Evolutionary conservation across 441 rosid genomes (phyloP).

Genomic region (Corymbia calophylla): DNA sequence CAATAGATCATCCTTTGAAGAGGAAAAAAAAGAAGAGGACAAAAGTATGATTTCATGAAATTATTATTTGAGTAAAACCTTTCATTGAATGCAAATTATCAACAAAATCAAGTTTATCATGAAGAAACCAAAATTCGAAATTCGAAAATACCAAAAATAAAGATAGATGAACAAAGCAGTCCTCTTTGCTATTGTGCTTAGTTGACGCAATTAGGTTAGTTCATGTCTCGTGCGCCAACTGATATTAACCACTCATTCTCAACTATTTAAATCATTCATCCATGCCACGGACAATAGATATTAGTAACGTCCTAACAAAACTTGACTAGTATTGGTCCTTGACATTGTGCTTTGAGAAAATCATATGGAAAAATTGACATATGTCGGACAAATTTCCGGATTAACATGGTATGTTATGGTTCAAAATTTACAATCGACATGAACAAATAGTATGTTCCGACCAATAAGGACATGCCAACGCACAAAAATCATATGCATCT

Average conservation of each 20-base stretch:
- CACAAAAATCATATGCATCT: background rate
- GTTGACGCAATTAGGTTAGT: background rate
- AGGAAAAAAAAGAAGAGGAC: background rate
- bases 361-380: background rate
- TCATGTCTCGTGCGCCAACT: background rate
- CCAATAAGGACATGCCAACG: background rate
- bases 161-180: background rate
- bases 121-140: background rate
- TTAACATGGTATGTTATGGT: background rate
- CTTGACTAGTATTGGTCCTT: background rate
- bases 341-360: background rate
- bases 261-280: background rate
- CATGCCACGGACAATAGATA: accelerated
- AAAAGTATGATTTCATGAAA: background rate
- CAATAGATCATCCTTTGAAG: background rate
- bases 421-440: background rate
- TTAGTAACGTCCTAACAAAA: background rate
- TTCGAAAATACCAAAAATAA: background rate
- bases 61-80: background rate
- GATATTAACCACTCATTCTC: background rate
- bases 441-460: background rate
- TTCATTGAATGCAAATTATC: background rate
- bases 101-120: background rate
- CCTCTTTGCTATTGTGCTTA: background rate
- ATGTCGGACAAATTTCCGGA: background rate